phyloP scores from a whole-genome alignment of 345 rosid genomes.

The Capsella bursapastoris region DNA sequence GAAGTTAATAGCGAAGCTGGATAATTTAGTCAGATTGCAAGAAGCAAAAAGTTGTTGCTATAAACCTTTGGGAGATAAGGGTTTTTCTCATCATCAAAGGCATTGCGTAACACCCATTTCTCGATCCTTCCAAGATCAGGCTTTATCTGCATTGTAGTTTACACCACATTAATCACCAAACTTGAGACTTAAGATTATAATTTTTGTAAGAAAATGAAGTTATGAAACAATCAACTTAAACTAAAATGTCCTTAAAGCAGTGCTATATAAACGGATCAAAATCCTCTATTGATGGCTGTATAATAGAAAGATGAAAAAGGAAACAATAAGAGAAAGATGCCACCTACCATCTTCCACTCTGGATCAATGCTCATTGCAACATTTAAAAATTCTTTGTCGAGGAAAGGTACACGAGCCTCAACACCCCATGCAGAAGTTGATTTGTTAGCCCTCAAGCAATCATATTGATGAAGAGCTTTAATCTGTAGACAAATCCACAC shows the following conservation, averaged over 20 bases:
- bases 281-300: not conserved
- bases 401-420: constrained; percentile 92
- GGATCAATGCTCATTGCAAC: constrained; percentile 83
- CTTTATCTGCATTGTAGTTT: constrained; percentile 54
- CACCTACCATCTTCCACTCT: constrained; percentile 80
- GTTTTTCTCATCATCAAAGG: constrained; percentile 74
- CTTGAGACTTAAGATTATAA: not conserved
- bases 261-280: not conserved
- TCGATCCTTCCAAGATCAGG: constrained; percentile 81
- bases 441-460: constrained; percentile 81
- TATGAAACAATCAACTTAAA: not conserved
- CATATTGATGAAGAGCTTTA: constrained; percentile 86
- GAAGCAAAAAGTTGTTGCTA: constrained; percentile 7
- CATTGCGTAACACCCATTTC: constrained; percentile 86
- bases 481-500: constrained; percentile 51
- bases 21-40: not conserved
- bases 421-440: constrained; percentile 92
- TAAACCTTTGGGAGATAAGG: constrained; percentile 83
- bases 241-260: not conserved
- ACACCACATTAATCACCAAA: constrained; percentile 3
- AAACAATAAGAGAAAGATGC: constrained; percentile 18
- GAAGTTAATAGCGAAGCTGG: constrained; percentile 32
- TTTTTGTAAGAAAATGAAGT: not conserved
- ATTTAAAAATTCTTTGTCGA: constrained; percentile 72
- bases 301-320: not conserved